Conservation (phyloP, 768 basidiomycete species). For the Boletus subcaerulescens region DNA sequence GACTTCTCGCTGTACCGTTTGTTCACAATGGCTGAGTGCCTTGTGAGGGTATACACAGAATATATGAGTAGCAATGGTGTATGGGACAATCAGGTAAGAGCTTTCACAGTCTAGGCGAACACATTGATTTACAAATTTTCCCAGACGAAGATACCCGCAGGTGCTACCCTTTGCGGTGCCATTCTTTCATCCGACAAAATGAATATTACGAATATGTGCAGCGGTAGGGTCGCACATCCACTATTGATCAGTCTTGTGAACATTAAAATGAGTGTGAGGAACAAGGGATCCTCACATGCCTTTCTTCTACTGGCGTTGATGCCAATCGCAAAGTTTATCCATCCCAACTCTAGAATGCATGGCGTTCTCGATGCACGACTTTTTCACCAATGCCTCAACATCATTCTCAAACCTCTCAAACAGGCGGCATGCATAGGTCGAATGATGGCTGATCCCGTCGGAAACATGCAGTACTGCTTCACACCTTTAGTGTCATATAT, state of each 20-base stretch:
- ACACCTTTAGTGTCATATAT: background rate
- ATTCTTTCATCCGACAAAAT: too few species aligned
- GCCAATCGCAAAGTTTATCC: background rate
- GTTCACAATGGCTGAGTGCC: background rate
- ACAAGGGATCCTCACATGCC: too few species aligned
- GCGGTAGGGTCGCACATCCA: background rate
- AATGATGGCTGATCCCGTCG: background rate
- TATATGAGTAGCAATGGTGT: constrained; percentile 16
- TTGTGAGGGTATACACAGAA: constrained; percentile 12
- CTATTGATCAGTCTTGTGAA: background rate
- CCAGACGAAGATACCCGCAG: too few species aligned
- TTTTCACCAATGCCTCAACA: background rate
- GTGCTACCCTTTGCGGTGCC: too few species aligned
- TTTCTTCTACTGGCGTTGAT: too few species aligned
- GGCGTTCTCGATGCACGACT: background rate
- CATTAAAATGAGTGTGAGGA: background rate
- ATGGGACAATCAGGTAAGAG: too few species aligned
- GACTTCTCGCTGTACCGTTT: background rate
- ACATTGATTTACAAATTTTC: too few species aligned
- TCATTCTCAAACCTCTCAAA: background rate
- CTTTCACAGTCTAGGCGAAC: too few species aligned
- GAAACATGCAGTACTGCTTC: background rate
- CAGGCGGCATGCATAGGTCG: too few species aligned
- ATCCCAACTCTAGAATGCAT: background rate
- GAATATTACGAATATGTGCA: too few species aligned